Evolutionary conservation across 352 stramenopile genomes (phyloP), one percentile per base, ranked within the genome.

Genomic region (Halophytophthora batemanensis): DNA sequence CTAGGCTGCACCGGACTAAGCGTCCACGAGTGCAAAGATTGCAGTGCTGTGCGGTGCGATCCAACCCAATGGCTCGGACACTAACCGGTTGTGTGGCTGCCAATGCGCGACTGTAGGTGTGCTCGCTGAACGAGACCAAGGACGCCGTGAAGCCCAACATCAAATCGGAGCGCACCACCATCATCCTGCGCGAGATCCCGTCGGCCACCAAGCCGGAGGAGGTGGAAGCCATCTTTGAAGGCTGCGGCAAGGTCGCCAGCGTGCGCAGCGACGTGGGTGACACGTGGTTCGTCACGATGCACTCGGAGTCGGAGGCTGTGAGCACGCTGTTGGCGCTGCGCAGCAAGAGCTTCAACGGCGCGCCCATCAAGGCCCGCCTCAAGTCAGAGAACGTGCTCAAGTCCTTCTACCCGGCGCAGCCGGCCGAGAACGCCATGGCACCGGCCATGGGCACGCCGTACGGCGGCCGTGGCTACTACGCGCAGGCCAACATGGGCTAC

Each of bases 371-470:
- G 70, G 89, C 87, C 15, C 82, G 90, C 36, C 69, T 97, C 34
- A 97, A 97, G 76, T 95, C 87, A 31, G 90, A 97, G 71, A 96
- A 95, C 65, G 56, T 97, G 58, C 78, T 97, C 53, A 87, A 93
- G 60, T 94, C 90, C 15, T 97, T 96, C 60, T 96, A 84, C 67
- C 87, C 90, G 39, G 77, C 83, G 21, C 81, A 93, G 61, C 51
- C 61, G 1, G 59, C 61, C n/a, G 74, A 87, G 50, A 79, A 71
- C 29, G 68, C 67, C 18, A 71, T 77, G 22, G 63, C 65, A 56
- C 45, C 73, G n/a, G 46, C 65, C 40, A 40, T 64, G 31, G 53
- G 54, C 42, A 59, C 56, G 25, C 66, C 69, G 11, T 86, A 87
- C 59, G 69, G 75, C 34, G 72, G 72, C 25, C 73, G 75, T 48